Percentiles rank a stretch among this genome's conserved stretches.
phyloP scores from a whole-genome alignment of 257 asterid genomes.

The Solanum appendiculatum region DNA sequence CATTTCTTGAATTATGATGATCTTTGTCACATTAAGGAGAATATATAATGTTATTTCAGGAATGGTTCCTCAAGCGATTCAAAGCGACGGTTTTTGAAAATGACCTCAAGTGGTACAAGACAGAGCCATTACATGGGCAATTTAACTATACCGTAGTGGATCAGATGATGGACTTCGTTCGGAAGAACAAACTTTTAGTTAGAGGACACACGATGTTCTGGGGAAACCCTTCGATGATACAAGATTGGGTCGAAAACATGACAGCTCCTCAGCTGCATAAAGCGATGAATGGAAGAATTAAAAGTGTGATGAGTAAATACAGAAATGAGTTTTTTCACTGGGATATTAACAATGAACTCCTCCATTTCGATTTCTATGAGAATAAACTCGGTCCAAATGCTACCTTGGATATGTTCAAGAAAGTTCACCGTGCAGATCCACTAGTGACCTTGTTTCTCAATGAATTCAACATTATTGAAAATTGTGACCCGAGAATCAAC shows the following conservation, averaged over 20 bases:
- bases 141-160: constrained; percentile 50
- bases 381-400: constrained; percentile 40
- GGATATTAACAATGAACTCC: constrained; percentile 67
- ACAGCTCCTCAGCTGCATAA: constrained; percentile 18
- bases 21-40: not conserved
- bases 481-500: constrained; percentile 25
- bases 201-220: constrained; percentile 69
- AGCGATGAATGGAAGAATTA: constrained; percentile 34
- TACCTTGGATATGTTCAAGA: constrained; percentile 28
- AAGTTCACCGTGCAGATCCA: constrained; percentile 37
- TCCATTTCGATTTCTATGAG: constrained; percentile 49
- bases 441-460: constrained; percentile 47
- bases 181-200: constrained; percentile 29
- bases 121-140: constrained; percentile 37
- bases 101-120: constrained; percentile 60
- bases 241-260: constrained; percentile 41
- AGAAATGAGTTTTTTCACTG: constrained; percentile 52
- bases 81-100: constrained; percentile 66
- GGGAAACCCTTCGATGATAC: constrained; percentile 36
- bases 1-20: not conserved
- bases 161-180: constrained; percentile 37
- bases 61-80: constrained; percentile 50
- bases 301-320: constrained; percentile 40
- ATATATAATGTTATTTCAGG: constrained; percentile 5
- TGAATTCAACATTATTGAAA: constrained; percentile 46